Base-by-base conservation (phyloP, 176 grass and related monocot genomes). In the Puccinellia tenuiflora region DNA sequence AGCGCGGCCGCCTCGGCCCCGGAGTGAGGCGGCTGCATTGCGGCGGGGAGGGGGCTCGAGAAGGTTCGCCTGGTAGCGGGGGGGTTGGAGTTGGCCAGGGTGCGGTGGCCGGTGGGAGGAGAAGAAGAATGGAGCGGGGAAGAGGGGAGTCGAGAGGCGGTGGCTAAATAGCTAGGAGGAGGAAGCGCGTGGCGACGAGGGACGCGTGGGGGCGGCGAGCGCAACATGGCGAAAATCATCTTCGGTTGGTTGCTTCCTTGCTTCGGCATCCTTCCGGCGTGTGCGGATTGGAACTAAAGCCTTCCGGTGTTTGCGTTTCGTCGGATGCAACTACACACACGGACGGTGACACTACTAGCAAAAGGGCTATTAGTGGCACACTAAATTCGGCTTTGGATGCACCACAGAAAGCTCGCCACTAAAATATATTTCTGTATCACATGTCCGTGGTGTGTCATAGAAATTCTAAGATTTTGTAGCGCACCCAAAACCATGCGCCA, bases 1-100 rank as follows among this genome's bases (percentile, higher is more conserved):
- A 91, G 84, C 70, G 69, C 76, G 37, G 77, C 81, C 38, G 76
- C 51, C 84, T 94, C 90, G 31, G 34, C 33, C 25, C 73, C 75
- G 79, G 87, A 54, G 66, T 40, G 7, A 5, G 26, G 6, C 7
- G 33, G 9, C 74, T 42, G 88, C 88, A 90, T 90, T 90, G 79
- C 40, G n/a, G 40, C 77, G 20, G 22, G 51, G 78, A 43, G 61
- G 5, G 46, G 77, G 39, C 15, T 46, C 56, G 38, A 18, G 60
- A 65, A 65, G 39, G 57, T 31, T 47, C 45, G 34, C 35, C 28
- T n/a, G 67, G 52, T 24, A 26, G 59, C 68, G 75, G 31, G 53
- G 51, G 50, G 42, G 73, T 46, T 90, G 68, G 90, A 89, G 57
- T 26, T 34, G 37, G 66, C n/a, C 77, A 22, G 67, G 78, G 18